A percentile compares a stretch with the other conserved stretches of the same genome.
Evolutionary conservation across 2,329 filamentous ascomycete genomes (phyloP).

Genomic region (Ophiostoma ulmi): DNA sequence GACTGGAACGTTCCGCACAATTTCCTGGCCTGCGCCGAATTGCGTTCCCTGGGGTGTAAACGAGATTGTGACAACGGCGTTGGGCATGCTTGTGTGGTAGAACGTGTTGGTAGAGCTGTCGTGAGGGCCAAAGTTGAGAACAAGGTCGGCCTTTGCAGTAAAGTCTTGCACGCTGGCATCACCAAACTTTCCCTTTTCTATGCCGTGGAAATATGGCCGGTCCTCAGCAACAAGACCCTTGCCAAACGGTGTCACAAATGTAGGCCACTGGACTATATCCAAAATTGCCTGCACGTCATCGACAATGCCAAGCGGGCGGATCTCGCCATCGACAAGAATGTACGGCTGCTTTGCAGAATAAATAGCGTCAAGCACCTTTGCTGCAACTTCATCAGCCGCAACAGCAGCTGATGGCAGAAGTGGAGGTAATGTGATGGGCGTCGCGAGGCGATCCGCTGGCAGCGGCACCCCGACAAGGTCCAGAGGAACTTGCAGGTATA

Average conservation of each 20-base stretch:
- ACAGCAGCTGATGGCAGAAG: conserved; percentile 56
- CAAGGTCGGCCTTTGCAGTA: neutral
- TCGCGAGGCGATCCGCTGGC: conserved; percentile 64
- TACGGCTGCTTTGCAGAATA: conserved; percentile 64
- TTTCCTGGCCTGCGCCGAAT: neutral
- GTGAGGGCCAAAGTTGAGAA: conserved; percentile 12
- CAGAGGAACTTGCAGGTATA: conserved; percentile 78
- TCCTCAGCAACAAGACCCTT: conserved; percentile 78
- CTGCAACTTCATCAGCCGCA: conserved; percentile 75
- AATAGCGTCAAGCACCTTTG: conserved; percentile 68
- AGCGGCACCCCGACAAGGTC: conserved; percentile 74
- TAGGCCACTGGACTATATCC: conserved; percentile 67
- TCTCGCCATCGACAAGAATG: conserved; percentile 77
- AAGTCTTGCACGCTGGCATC: neutral
- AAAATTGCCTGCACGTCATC: conserved; percentile 70
- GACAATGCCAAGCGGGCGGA: conserved; percentile 68
- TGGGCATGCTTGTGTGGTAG: conserved; percentile 8
- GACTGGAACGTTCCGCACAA: conserved; percentile 4
- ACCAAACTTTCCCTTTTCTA: neutral
- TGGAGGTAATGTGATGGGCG: conserved; percentile 60
- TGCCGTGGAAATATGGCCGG: conserved; percentile 27
- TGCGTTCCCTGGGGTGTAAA: neutral
- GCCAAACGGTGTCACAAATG: conserved; percentile 86
- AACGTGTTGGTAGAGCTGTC: conserved; percentile 12
- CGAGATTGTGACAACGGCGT: neutral